phyloP scores from a whole-genome alignment of 2,329 filamentous ascomycete species.

The Fusarium goolgardi region DNA sequence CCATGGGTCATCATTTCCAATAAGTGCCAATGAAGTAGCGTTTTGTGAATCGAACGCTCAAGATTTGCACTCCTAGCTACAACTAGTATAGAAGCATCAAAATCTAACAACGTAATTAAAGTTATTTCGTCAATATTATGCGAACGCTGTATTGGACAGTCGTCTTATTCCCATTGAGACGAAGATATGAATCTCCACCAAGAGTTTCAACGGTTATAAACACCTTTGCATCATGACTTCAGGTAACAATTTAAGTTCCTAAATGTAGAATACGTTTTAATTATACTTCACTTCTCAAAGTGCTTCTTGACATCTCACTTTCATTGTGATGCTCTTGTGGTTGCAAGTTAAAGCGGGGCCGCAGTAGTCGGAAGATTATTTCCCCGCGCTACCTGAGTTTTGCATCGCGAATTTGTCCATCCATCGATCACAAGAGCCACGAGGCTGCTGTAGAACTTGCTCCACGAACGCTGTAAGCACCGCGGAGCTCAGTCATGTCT shows the following conservation, averaged over 20 bases:
- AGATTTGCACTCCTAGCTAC: too few relatives aligned
- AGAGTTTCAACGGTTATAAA: neutral
- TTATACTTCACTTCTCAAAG: neutral
- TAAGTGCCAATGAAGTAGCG: neutral
- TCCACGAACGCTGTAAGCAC: conserved; percentile 46
- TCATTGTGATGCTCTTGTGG: neutral
- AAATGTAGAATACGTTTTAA: neutral
- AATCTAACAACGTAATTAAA: neutral
- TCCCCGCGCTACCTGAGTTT: conserved; percentile 43
- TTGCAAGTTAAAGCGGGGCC: conserved; percentile 34
- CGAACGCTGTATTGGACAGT: neutral
- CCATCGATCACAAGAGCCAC: conserved; percentile 42
- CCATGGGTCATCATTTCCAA: neutral
- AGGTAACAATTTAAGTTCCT: neutral
- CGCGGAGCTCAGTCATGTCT: conserved; percentile 51
- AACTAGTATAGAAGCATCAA: too few relatives aligned
- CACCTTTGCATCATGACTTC: neutral
- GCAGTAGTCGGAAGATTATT: conserved; percentile 35
- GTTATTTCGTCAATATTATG: neutral
- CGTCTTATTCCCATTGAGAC: neutral
- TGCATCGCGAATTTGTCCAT: conserved; percentile 42
- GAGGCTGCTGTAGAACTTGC: conserved; percentile 39
- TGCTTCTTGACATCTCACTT: neutral
- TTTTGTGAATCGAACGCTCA: too few relatives aligned
- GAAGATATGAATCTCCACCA: neutral